Evolutionary conservation across 805 yeast genomes (phyloP).

Genomic region (Candida tallmaniae): DNA sequence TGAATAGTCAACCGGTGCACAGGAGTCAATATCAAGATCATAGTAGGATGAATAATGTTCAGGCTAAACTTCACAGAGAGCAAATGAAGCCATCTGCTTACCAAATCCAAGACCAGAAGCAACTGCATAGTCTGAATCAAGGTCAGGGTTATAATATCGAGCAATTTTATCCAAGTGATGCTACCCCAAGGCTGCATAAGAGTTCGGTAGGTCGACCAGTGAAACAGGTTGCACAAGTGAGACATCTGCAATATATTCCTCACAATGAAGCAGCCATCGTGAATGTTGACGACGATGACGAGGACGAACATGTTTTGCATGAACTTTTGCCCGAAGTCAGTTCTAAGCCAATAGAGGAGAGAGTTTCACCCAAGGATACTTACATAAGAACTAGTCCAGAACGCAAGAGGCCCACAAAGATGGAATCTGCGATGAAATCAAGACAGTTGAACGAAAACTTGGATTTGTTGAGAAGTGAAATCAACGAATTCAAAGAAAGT

Average conservation of each 20-base stretch:
- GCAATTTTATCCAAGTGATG: too few species aligned
- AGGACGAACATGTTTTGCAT: not conserved
- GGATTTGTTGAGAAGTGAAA: constrained; percentile 37
- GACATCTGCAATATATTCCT: not conserved
- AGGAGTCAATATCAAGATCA: too few species aligned
- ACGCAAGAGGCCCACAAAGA: constrained; percentile 4
- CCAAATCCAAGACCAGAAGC: too few species aligned
- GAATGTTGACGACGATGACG: not conserved
- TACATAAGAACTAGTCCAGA: constrained; percentile 3
- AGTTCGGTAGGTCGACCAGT: constrained; percentile 3
- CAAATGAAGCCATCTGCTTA: too few species aligned
- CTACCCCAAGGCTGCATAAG: not conserved
- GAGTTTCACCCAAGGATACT: not conserved
- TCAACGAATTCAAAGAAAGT: constrained; percentile 42
- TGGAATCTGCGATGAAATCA: constrained; percentile 20
- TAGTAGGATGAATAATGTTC: too few species aligned
- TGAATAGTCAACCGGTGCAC: too few species aligned
- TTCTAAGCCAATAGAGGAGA: not conserved
- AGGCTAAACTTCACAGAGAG: too few species aligned
- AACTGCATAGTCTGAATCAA: too few species aligned
- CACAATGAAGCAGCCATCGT: not conserved
- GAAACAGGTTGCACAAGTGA: constrained; percentile 1
- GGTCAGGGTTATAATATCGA: too few species aligned
- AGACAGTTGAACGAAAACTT: constrained; percentile 37
- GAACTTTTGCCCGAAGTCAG: too few species aligned